phyloP scores from a whole-genome alignment of 2,329 filamentous ascomycete species.

The Lachnellula cervina region DNA sequence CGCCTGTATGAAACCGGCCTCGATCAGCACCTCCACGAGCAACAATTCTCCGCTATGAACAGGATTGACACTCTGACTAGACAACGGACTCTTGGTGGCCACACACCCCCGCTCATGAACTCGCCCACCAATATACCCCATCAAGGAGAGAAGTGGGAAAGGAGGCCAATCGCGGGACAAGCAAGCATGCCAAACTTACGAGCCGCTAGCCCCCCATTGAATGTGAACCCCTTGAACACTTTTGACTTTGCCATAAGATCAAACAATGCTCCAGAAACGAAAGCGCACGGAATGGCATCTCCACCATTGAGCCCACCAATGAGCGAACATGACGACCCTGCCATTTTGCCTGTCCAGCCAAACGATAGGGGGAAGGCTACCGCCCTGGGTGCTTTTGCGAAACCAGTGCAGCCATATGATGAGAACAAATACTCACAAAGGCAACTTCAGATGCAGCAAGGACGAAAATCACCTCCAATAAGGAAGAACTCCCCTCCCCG shows the following conservation, averaged over 20 bases:
- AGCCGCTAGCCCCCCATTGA: slow-evolving; percentile 41
- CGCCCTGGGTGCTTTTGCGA: slow-evolving; percentile 65
- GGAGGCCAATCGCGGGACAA: slow-evolving; percentile 46
- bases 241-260: slow-evolving; percentile 34
- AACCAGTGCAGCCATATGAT: slow-evolving; percentile 71
- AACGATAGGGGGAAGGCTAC: slow-evolving; percentile 80
- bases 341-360: slow-evolving; percentile 62
- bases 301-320: slow-evolving; percentile 65
- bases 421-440: slow-evolving; percentile 80
- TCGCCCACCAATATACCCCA: slow-evolving; percentile 31
- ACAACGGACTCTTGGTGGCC: slow-evolving; percentile 41
- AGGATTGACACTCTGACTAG: slow-evolving; percentile 74
- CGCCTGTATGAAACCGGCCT: slow-evolving; percentile 80
- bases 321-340: slow-evolving; percentile 66
- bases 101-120: slow-evolving; percentile 22
- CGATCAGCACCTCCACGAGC: slow-evolving; percentile 73
- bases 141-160: slow-evolving; percentile 46
- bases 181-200: slow-evolving; percentile 66
- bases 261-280: slow-evolving; percentile 27
- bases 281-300: slow-evolving; percentile 35
- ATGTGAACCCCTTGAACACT: slow-evolving; percentile 35
- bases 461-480: slow-evolving; percentile 55
- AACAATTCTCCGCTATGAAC: slow-evolving; percentile 71
- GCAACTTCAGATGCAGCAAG: slow-evolving; percentile 74
- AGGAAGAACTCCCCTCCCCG: slow-evolving; percentile 25